Evolutionary conservation across 805 yeast species (phyloP), one percentile per base, ranked within the genome.

Genomic region (Zygosaccharomyces bisporus): DNA sequence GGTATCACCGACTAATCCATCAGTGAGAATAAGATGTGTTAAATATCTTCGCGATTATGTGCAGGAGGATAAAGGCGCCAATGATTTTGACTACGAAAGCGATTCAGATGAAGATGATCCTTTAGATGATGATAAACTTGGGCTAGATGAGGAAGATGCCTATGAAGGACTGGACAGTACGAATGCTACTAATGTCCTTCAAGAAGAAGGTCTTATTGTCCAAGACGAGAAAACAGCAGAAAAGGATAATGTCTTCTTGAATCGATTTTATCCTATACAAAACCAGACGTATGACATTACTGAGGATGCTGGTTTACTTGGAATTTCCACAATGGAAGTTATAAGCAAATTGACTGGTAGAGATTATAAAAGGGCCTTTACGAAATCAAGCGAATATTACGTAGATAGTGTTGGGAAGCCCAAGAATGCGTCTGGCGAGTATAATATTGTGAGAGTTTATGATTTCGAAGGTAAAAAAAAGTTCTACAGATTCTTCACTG

Each of bases 391-490:
- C 33, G 88, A 79, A 32, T 61, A 66, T 20, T 68, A 76, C 38
- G 66, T 77, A 3, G 73, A 73, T 14, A 61, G 66, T 3, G 58
- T 68, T 2, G 71, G 65, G 3, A 67, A 65, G 35, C 58, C 66
- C 21, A 42, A 30, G 4, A 47, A 52, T 60, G 18, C 46, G 58
- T 44, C 46, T 58, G 36, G 67, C 59, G 43, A 66, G 58, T 46
- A 61, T 62, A 45, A 67, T 2, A 67, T 87, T 9, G 72, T 83
- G 0, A 72, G 84, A 49, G 80, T 81, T 13, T 77, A 79, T 47
- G 95, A 86, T 56, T 80, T 79, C 52, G 80, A 79, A 47, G 95
- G 95, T 0, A 80, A 88, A 51, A 71, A 74, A 46, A 83, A 86
- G 56, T 85, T 79, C 52, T 86, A 77, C 61, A 70, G 95, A 32